Base-by-base conservation (phyloP, 441 rosid genomes). In the Croton setiger region DNA sequence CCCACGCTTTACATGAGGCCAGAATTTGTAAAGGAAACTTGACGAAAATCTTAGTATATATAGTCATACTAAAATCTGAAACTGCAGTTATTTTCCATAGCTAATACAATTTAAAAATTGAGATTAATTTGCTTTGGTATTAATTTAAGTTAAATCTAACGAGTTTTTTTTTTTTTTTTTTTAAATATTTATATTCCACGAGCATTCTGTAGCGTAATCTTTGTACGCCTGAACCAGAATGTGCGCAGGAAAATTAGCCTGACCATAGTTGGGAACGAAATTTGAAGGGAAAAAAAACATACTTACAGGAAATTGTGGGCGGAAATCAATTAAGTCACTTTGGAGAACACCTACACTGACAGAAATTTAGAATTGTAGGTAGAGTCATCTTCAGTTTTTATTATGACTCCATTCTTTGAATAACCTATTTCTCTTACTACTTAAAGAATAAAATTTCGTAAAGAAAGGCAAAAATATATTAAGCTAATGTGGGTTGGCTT, bases 1-100 rank as follows among this genome's bases (percentile, higher is more conserved):
- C 8, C 85, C 85, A 5, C 81, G 77, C 59, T 56, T 66, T 7
- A 48, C 67, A 37, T 79, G 81, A 0, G 80, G 80, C 85, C 83
- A 82, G 66, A 82, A 79, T 48, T 66, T 75, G 74, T 64, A 70
- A n/a, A 4, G 80, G 80, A 33, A 82, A 82, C 36, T 79, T 82
- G 36, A 82, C 27, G 64, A 57, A 79, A 56, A 82, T 79, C 74
- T 82, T 79, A n/a, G 85, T 81, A n/a, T 78, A 81, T 12, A 79
- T 53, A 5, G 75, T 75, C 85, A 81, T 74, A 63, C 73, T 69
- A 57, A 76, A 72, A 33, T 79, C 68, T 1, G 73, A 39, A 58
- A 79, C 74, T 1, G 83, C 85, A 44, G 69, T 57, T 47, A 48
- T 67, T 70, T 82, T 82, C 83, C 85, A 82, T 21, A 35, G 41